Percentiles rank a stretch among this genome's conserved stretches.
phyloP scores from a whole-genome alignment of 305 asterid genomes.

The Ilex paraguariensis region DNA sequence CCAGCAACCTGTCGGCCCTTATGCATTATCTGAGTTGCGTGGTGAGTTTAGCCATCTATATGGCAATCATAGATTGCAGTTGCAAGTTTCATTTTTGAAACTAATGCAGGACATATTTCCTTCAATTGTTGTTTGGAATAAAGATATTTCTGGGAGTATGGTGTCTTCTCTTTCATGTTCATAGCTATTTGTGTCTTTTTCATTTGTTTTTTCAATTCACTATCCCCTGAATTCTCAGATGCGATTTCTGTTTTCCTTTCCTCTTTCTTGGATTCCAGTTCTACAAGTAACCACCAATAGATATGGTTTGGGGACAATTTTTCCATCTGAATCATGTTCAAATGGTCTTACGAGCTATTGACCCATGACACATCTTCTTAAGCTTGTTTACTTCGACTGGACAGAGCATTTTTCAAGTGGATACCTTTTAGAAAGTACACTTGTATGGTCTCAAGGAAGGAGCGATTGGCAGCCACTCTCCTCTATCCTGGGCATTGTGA shows the following conservation, averaged over 20 bases:
- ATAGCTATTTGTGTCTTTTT: not conserved
- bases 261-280: conserved; percentile 23
- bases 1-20: conserved; percentile 76
- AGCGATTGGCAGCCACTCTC: conserved; percentile 74
- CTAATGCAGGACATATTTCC: not conserved
- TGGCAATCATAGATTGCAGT: not conserved
- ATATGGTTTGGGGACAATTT: conserved; percentile 28
- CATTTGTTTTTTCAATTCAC: conserved; percentile 3
- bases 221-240: conserved; percentile 11
- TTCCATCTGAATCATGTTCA: conserved; percentile 31
- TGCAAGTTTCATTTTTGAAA: not conserved
- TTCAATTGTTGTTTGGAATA: not conserved
- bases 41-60: conserved; percentile 36
- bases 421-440: conserved; percentile 56
- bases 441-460: conserved; percentile 82
- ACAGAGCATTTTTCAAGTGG: conserved; percentile 80
- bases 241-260: conserved; percentile 13
- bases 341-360: conserved; percentile 14
- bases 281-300: conserved; percentile 23
- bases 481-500: conserved; percentile 43
- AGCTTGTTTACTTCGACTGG: conserved; percentile 44
- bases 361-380: conserved; percentile 23
- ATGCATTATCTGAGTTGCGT: conserved; percentile 66
- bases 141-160: too few species aligned
- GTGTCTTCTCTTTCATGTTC: not conserved